Evolutionary conservation across 2,329 filamentous ascomycete species (phyloP), one percentile per base, ranked within the genome.

Genomic region (Cladophialophora yegresii): DNA sequence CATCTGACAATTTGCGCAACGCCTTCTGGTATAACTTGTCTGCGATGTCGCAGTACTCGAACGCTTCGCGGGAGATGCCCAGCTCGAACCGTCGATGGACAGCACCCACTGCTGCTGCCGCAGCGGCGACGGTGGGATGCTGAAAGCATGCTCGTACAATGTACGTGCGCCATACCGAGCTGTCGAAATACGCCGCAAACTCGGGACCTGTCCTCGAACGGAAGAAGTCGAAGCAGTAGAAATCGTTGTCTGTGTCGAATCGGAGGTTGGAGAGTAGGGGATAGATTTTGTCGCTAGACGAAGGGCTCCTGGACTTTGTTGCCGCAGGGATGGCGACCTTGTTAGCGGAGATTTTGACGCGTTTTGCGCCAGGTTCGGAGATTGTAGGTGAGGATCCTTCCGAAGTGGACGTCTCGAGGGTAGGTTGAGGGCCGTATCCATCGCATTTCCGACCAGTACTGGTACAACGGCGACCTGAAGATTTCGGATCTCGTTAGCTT

Each of bases 381-480:
- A 20, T 16, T 9, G 51, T 28, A 64, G 69, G 66, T 60, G 62
- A 73, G 69, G 47, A 71, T 22, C 49, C 32, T 40, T 32, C 51
- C 16, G 51, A 56, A 9, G 72, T 71, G 32, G 60, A 55, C 28
- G 49, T 55, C 13, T 54, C 49, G 23, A 58, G 50, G 9, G 58
- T 40, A 49, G 61, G 51, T 20, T 43, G 58, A 54, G 9, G 55
- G 13, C 45, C 40, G 61, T 75, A 75, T 32, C 74, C 73, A 58
- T 75, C 73, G 59, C 73, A 75, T 62, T 71, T 72, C 23, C 74
- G 71, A 30, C 74, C 74, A 20, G 74, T 75, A 30, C 71, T 72
- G 5, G 71, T 72, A 64, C 74, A 76, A 57, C 71, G 66, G 16
- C 61, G 56, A 63, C 73, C 75, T 30, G 54, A 64, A 2, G 26